phyloP scores from a whole-genome alignment of 805 yeast genomes.

The Pichia sporocuriosa region DNA sequence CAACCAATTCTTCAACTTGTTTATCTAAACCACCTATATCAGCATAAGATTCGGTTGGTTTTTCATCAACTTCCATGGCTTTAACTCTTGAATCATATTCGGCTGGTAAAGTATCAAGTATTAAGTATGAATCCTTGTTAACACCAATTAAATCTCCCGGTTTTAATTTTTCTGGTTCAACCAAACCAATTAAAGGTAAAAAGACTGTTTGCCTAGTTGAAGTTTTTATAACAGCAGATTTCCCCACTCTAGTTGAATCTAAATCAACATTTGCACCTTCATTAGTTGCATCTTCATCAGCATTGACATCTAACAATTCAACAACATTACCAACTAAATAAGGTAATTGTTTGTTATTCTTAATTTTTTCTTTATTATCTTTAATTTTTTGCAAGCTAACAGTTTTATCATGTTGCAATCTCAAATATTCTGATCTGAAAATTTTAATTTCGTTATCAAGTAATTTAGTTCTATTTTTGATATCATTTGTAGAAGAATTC shows the following conservation, averaged over 20 bases:
- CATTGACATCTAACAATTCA: constrained; percentile 82
- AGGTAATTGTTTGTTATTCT: constrained; percentile 91
- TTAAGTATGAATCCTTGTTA: constrained; percentile 90
- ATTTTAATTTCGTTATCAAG: constrained; percentile 94
- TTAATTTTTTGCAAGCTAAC: constrained; percentile 90
- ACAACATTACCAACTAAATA: constrained; percentile 95
- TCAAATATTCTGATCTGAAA: constrained; percentile 84
- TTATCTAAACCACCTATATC: constrained; percentile 98
- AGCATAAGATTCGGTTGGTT: constrained; percentile 93
- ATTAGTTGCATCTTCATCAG: constrained; percentile 71
- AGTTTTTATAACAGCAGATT: constrained; percentile 97
- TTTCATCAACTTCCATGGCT: constrained; percentile 98
- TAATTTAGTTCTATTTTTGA: constrained; percentile 76
- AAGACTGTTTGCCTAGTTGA: constrained; percentile 97
- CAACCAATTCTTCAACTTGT: constrained; percentile 96
- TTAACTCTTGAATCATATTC: constrained; percentile 97
- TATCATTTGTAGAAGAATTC: constrained; percentile 70
- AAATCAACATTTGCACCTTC: constrained; percentile 95
- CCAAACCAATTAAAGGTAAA: constrained; percentile 91
- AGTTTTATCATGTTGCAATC: constrained; percentile 86
- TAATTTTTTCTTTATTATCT: constrained; percentile 93
- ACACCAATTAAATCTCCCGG: constrained; percentile 99
- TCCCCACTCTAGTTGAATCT: constrained; percentile 86
- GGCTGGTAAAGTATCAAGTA: constrained; percentile 90
- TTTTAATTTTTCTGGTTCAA: constrained; percentile 81